phyloP scores from a whole-genome alignment of 2,329 filamentous ascomycete genomes.

The Microcyclospora tardicrescens region DNA sequence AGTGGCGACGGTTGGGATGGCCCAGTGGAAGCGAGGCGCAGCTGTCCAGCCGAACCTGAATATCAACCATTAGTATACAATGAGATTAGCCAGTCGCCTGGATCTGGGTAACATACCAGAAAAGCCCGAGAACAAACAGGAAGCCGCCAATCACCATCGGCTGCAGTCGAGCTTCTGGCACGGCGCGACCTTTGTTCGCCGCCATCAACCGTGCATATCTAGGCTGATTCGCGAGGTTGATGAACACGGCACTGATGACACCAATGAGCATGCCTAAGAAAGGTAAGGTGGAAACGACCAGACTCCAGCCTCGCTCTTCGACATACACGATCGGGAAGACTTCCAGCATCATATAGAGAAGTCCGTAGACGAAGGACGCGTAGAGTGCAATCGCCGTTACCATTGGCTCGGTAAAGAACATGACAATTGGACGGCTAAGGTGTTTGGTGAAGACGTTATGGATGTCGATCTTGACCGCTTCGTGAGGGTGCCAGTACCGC shows the following conservation, averaged over 20 bases:
- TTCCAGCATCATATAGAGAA: conserved; percentile 36
- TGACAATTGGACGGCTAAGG: conserved; percentile 29
- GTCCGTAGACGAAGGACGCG: conserved; percentile 34
- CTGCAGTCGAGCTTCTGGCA: conserved; percentile 27
- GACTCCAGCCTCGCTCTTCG: conserved; percentile 30
- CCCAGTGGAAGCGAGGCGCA: conserved; percentile 27
- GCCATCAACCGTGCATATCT: conserved; percentile 27
- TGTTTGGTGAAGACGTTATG: conserved; percentile 32
- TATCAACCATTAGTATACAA: conserved; percentile 6
- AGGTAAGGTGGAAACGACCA: conserved; percentile 32
- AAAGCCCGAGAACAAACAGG: conserved; percentile 27
- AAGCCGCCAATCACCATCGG: conserved; percentile 35
- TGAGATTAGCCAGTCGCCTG: too few species aligned
- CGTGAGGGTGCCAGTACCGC: conserved; percentile 34
- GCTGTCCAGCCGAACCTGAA: conserved; percentile 35
- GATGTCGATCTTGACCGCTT: conserved; percentile 29
- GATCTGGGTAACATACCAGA: conserved; percentile 4
- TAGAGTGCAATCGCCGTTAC: conserved; percentile 38
- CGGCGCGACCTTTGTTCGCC: conserved; percentile 21
- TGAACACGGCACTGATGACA: conserved; percentile 27
- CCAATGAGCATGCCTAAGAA: conserved; percentile 33
- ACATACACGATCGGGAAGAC: conserved; percentile 37
- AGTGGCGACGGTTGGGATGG: conserved; percentile 28
- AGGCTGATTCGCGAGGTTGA: conserved; percentile 38
- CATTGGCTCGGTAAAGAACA: conserved; percentile 38